Evolutionary conservation across 345 rosid species (phyloP).

Genomic region (Eucalyptus guilfoylei): DNA sequence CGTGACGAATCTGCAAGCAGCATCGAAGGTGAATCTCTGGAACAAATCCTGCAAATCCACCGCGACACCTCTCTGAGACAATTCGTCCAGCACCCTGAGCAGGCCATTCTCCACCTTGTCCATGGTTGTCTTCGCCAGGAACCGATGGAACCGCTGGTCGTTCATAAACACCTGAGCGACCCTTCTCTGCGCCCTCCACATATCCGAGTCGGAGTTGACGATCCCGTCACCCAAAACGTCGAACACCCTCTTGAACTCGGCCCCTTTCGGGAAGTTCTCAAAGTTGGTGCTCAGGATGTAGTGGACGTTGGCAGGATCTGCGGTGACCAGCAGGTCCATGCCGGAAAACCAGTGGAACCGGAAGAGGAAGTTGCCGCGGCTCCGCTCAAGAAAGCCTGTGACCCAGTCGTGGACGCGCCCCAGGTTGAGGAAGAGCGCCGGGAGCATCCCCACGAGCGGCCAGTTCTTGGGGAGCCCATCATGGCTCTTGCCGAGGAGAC

Average conservation of each 20-base stretch:
- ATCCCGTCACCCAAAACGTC: conserved; percentile 53
- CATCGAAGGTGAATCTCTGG: conserved; percentile 36
- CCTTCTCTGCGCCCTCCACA: conserved; percentile 39
- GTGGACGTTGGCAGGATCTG: conserved; percentile 46
- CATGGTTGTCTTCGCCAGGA: conserved; percentile 1
- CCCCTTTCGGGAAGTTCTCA: conserved; percentile 49
- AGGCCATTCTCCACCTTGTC: conserved; percentile 27
- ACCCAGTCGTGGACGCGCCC: conserved; percentile 17
- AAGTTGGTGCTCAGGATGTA: conserved; percentile 48
- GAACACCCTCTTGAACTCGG: conserved; percentile 32
- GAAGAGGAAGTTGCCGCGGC: conserved; percentile 10
- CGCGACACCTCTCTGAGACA: not conserved
- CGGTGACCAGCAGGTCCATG: conserved; percentile 19
- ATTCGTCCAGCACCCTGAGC: conserved; percentile 27
- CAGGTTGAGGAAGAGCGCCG: conserved; percentile 11
- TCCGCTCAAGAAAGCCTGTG: conserved; percentile 6
- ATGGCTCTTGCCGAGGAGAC: not conserved
- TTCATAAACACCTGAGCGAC: conserved; percentile 10
- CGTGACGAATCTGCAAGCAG: conserved; percentile 16
- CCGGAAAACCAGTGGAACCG: conserved; percentile 21
- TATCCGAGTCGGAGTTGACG: conserved; percentile 26
- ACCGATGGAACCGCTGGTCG: conserved; percentile 8
- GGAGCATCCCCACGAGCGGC: conserved; percentile 53
- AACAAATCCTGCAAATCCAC: conserved; percentile 33
- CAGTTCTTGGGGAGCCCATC: conserved; percentile 10